A percentile compares a stretch with the other conserved stretches of the same genome.
These are phyloP conservation scores for Phytophthora pinifolia DNA, from an alignment of 352 stramenopile genomes.

Conservation along the genomic window DNA sequence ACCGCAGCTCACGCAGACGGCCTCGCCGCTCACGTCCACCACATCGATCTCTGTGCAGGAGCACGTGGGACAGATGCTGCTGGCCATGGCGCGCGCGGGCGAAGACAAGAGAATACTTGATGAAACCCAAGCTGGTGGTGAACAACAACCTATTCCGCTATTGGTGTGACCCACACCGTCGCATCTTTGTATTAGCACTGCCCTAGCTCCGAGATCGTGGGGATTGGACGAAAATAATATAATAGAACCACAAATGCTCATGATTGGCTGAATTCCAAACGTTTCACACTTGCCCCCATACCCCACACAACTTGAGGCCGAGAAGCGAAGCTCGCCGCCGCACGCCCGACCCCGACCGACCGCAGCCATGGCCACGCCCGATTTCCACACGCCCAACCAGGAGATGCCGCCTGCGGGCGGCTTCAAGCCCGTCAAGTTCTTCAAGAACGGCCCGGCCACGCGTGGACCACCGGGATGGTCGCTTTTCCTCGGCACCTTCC, in stretches of 20 bases:
- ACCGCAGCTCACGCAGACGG: slow-evolving; percentile 86
- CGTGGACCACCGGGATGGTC: slow-evolving; percentile 79
- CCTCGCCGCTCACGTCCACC: slow-evolving; percentile 89
- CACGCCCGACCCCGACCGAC: background rate
- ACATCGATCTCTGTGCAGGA: slow-evolving; percentile 95
- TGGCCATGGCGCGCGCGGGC: slow-evolving; percentile 35
- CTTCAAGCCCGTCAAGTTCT: slow-evolving; percentile 72
- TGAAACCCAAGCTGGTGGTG: slow-evolving; percentile 26
- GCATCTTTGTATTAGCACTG: too few species aligned
- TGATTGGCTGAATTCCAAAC: too few species aligned
- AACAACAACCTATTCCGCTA: slow-evolving; percentile 30
- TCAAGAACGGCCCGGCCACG: slow-evolving; percentile 58
- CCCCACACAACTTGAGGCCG: slow-evolving; percentile 27
- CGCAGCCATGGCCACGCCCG: slow-evolving; percentile 73
- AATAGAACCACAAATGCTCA: background rate
- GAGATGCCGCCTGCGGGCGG: slow-evolving; percentile 82
- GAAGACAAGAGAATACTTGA: slow-evolving; percentile 2
- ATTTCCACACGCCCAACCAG: slow-evolving; percentile 74
- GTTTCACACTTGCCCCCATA: too few species aligned
- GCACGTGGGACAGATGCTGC: slow-evolving; percentile 93
- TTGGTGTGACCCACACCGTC: slow-evolving; percentile 4
- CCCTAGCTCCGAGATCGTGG: too few species aligned
- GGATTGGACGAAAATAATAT: background rate
- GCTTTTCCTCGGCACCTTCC: slow-evolving; percentile 73
- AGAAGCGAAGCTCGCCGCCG: slow-evolving; percentile 26